Conservation (phyloP, 2,329 filamentous ascomycete genomes). For the Neofusicoccum ribis region DNA sequence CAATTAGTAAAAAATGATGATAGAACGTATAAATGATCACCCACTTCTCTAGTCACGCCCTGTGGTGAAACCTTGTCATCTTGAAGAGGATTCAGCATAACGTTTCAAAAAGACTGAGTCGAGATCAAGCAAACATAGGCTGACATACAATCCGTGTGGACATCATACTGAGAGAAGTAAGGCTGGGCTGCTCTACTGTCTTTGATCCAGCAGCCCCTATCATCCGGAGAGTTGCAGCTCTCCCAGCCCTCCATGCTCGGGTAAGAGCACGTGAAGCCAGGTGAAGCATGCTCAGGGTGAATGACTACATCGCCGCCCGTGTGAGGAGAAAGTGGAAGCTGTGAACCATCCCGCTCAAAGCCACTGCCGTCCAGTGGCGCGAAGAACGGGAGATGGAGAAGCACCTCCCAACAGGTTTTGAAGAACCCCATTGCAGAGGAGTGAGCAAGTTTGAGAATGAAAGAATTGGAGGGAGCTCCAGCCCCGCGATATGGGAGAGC, state of each 20-base stretch:
- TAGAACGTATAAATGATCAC: background rate
- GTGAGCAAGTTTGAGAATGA: conserved; percentile 3
- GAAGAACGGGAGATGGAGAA: conserved; percentile 15
- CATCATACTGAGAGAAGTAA: conserved; percentile 23
- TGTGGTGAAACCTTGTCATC: conserved; percentile 19
- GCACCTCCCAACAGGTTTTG: conserved; percentile 9
- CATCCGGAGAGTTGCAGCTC: conserved; percentile 25
- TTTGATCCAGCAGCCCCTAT: conserved; percentile 31
- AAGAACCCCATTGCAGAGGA: conserved; percentile 14
- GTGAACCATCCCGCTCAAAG: conserved; percentile 1
- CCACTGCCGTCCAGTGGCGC: background rate
- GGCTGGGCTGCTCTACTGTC: conserved; percentile 17
- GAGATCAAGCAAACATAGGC: background rate
- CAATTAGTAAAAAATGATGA: background rate
- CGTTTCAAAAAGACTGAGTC: background rate
- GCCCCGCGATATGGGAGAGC: background rate
- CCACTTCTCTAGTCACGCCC: conserved; percentile 19
- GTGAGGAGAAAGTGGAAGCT: conserved; percentile 4
- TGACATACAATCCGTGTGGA: conserved; percentile 27
- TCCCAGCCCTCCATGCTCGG: conserved; percentile 24
- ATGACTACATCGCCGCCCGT: background rate
- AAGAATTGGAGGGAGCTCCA: background rate
- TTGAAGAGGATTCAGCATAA: background rate
- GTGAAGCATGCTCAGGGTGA: conserved; percentile 9
- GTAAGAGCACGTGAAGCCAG: conserved; percentile 26